Evolutionary conservation across 306 rosid genomes (phyloP).

Genomic region (Castanospermum australe): DNA sequence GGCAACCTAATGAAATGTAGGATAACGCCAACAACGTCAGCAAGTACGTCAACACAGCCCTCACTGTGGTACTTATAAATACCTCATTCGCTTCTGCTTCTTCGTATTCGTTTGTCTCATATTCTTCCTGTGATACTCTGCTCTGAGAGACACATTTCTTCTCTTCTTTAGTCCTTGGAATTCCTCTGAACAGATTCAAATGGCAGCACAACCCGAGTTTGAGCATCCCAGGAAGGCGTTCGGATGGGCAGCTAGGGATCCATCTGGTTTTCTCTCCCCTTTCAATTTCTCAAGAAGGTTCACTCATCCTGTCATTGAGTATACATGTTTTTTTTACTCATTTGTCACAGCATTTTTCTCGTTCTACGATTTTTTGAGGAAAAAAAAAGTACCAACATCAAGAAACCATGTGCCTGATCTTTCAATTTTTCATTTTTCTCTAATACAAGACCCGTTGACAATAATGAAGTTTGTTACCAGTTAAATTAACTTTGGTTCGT

Average conservation of each 20-base stretch:
- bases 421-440: not conserved
- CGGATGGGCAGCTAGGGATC: conserved; percentile 43
- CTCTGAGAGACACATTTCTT: no score
- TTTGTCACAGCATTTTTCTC: not conserved
- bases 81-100: not conserved
- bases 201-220: conserved; percentile 1
- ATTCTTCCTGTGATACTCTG: not conserved
- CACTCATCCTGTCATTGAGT: not conserved
- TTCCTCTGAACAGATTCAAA: not conserved
- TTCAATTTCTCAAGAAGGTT: conserved; percentile 49
- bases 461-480: no score
- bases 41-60: not conserved
- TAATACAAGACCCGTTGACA: not conserved
- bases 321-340: not conserved
- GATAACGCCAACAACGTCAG: no score
- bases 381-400: not conserved
- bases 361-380: not conserved
- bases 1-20: no score
- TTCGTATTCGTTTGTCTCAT: not conserved
- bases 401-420: not conserved
- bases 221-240: conserved; percentile 38
- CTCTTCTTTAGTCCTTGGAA: not conserved
- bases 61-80: not conserved
- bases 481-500: not conserved
- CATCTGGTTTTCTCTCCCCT: conserved; percentile 43